Evolutionary conservation across 2,329 filamentous ascomycete genomes (phyloP), one percentile per base, ranked within the genome.

Genomic region (Spiromastix sp.): DNA sequence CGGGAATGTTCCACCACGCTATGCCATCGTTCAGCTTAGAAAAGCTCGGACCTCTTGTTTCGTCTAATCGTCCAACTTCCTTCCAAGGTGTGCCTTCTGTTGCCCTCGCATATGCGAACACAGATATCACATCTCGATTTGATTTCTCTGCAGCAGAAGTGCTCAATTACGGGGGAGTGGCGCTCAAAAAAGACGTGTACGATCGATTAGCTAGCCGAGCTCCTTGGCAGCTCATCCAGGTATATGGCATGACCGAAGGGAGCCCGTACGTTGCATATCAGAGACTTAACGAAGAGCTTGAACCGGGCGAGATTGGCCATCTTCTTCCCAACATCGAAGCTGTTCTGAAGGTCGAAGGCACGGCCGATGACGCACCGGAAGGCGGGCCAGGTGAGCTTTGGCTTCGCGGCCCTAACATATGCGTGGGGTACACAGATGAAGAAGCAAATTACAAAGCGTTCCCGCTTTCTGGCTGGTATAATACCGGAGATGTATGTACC

Each of bases 161-260:
- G 12, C 52, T 64, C 33, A 59, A 54, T 16, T 52, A 56, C 5
- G 61, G 61, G 2, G 60, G 59, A 1, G 31, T 35, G 11, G 51
- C 56, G 3, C 46, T 64, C 2, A 59, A 56, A 42, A 45, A 50
- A 9, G 55, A 55, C 2, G 50, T 61, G n/a, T 39, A 56, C 3
- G 42, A 54, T 3, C 49, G 44, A 4, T 43, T 63, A 3, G 41
- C 55, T 27, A 36, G 42, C 13, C 45, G 52, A 18, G 51, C 56
- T 3, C 51, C 58, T 0, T 64, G 62, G 60, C 48, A 49, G 31
- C 50, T 64, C 12, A 56, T 61, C 4, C 61, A 66, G 30, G 56
- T 60, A 0, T 67, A 65, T 34, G 64, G 63, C 13, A 67, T 68
- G 63, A 66, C 63, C 0, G 64, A 67, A 39, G 61, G 56, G 2